Base-by-base conservation (phyloP, 2,329 filamentous ascomycete species). In the Metarhizium anisopliae region DNA sequence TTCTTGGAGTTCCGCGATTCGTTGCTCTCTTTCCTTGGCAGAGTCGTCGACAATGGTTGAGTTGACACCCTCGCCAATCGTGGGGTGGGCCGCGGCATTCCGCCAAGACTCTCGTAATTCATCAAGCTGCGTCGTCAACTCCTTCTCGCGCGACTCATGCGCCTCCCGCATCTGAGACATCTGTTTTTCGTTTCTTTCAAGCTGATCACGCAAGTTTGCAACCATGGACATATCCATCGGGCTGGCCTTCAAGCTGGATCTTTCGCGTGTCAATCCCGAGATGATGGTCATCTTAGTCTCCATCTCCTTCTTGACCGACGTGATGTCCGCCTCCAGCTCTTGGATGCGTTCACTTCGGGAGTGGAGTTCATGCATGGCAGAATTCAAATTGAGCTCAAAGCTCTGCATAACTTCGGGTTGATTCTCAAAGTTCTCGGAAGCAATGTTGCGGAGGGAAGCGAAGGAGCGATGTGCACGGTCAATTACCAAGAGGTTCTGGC, bases 211-310 rank as follows among this genome's bases (percentile, higher is more conserved):
- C 75, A 99, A 83, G 16, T 86, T 87, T 4, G 90, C 87, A 36
- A 97, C 86, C 60, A 96, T 85, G 0, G 90, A 92, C 68, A 96
- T 95, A 66, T 99, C 94, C 67, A 96, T 86, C 7, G 91, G 88
- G 29, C 88, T 87, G 2, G 68, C 81, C 68, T 93, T 90, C 73
- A 96, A 80, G 72, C 91, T 96, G 3, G 90, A 93, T 57, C 95
- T 81, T 71, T 99, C 95, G 54, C 94, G 86, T 3, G 94, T 95
- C 60, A 99, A 78, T 6, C 94, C 94, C 35, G 90, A 90, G 63
- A 99, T 97, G 67, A 99, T 92, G 35, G 90, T 89, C 77, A 93
- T 91, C 81, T 99, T 99, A 59, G 83, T 86, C 67, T 99, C 94
- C 87, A 97, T 95, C 70, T 99, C 94, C 75, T 91, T 96, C 76